Conservation (phyloP, 1,284 basidiomycete species). For the Meripilus lineatus region DNA sequence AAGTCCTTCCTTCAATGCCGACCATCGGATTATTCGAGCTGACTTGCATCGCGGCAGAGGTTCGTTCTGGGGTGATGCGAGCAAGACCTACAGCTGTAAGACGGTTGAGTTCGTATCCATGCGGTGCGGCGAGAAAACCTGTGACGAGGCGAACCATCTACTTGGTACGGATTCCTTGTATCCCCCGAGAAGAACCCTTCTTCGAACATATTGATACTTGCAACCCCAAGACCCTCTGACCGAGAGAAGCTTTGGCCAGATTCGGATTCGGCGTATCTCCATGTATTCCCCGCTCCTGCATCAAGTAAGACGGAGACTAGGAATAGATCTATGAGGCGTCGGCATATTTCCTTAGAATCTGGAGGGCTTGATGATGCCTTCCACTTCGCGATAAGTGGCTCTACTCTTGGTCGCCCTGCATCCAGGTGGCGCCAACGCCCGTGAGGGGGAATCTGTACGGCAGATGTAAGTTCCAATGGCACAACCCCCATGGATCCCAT, state of each 20-base stretch:
- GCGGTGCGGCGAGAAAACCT: too few species aligned
- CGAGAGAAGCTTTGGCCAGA: slow-evolving; percentile 62
- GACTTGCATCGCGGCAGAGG: slow-evolving; percentile 81
- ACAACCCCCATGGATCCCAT: slow-evolving; percentile 4
- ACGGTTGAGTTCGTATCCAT: too few species aligned
- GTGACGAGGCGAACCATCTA: slow-evolving; percentile 57
- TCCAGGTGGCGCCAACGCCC: slow-evolving; percentile 91
- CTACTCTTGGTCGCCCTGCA: slow-evolving; percentile 56
- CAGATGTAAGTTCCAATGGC: slow-evolving; percentile 1
- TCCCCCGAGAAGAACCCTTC: slow-evolving; percentile 79
- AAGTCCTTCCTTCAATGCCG: slow-evolving; percentile 83
- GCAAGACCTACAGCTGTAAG: slow-evolving; percentile 68
- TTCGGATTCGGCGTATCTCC: slow-evolving; percentile 70
- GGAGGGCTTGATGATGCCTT: slow-evolving; percentile 40
- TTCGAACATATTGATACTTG: slow-evolving; percentile 87
- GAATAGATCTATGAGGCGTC: slow-evolving; percentile 85
- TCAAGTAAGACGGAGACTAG: slow-evolving; percentile 92
- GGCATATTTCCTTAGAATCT: slow-evolving; percentile 58
- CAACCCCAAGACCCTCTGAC: slow-evolving; percentile 91
- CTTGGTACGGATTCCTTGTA: slow-evolving; percentile 57
- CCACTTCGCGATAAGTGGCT: slow-evolving; percentile 57
- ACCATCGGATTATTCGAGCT: slow-evolving; percentile 79
- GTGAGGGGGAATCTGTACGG: slow-evolving; percentile 76
- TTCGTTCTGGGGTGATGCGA: slow-evolving; percentile 55
- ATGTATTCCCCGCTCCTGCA: slow-evolving; percentile 85